phyloP scores from a whole-genome alignment of 345 rosid genomes.

The Ceriops decandra region DNA sequence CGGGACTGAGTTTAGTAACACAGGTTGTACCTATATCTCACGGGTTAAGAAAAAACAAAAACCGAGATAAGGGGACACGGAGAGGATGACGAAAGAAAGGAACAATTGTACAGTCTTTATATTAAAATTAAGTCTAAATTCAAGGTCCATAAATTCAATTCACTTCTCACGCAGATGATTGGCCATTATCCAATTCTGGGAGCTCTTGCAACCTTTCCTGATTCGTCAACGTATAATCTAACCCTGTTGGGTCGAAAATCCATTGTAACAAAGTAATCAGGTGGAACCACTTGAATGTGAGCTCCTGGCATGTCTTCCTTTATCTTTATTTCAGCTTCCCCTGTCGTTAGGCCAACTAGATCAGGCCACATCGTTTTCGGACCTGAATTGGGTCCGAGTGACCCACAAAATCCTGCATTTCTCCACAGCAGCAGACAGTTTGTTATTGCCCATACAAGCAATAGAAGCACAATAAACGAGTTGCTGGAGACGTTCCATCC shows the following conservation, averaged over 20 bases:
- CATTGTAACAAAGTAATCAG: constrained; percentile 33
- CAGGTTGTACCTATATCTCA: too few relatives aligned
- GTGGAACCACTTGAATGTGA: constrained; percentile 36
- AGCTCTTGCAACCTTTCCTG: constrained; percentile 30
- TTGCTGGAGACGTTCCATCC: not conserved
- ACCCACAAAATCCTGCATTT: constrained; percentile 31
- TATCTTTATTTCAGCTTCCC: constrained; percentile 47
- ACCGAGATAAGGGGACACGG: too few relatives aligned
- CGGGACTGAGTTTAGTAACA: too few relatives aligned
- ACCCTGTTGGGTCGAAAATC: constrained; percentile 37
- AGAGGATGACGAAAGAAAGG: too few relatives aligned
- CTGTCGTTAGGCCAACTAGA: constrained; percentile 40
- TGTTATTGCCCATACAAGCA: not conserved
- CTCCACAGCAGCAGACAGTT: not conserved
- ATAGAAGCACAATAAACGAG: not conserved
- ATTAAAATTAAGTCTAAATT: too few relatives aligned
- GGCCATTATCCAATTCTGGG: constrained; percentile 36
- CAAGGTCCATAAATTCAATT: too few relatives aligned
- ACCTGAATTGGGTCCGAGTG: constrained; percentile 18
- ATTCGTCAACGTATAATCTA: constrained; percentile 33
- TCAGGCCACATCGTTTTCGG: constrained; percentile 47
- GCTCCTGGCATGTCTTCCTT: constrained; percentile 40
- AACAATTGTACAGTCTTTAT: too few relatives aligned
- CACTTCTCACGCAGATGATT: not conserved
- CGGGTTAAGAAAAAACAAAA: too few relatives aligned